These are phyloP conservation scores for Epichloe festucae DNA, from an alignment of 2,329 filamentous ascomycete genomes.

Conservation along the genomic window DNA sequence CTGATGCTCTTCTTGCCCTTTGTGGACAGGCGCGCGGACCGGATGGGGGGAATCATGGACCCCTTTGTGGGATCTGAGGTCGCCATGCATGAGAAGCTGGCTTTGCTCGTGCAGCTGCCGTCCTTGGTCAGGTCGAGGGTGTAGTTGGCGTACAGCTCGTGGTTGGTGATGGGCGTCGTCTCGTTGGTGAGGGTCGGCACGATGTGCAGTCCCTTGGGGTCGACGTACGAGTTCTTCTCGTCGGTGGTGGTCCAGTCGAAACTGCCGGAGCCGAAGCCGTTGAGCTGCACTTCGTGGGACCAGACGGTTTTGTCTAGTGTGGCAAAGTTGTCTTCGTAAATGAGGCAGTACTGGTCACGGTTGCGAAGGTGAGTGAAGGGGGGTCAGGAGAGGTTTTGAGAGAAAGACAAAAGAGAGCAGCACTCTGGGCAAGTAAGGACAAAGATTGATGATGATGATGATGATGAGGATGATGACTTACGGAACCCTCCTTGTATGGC, in stretches of 20 bases:
- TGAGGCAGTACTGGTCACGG: slow-evolving; percentile 31
- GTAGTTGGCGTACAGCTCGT: slow-evolving; percentile 25
- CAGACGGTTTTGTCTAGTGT: slow-evolving; percentile 31
- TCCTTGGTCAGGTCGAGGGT: slow-evolving; percentile 30
- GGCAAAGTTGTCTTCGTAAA: slow-evolving; percentile 36
- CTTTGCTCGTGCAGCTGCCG: slow-evolving; percentile 28
- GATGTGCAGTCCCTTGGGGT: slow-evolving; percentile 37
- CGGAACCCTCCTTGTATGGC: slow-evolving; percentile 14
- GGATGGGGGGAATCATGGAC: slow-evolving; percentile 35
- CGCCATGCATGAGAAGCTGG: slow-evolving; percentile 23
- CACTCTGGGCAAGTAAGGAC: too few species aligned
- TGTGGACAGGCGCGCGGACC: slow-evolving; percentile 33
- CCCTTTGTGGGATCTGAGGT: slow-evolving; percentile 29
- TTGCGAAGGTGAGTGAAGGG: too few species aligned
- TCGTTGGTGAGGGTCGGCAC: slow-evolving; percentile 37
- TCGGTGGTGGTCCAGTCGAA: slow-evolving; percentile 44
- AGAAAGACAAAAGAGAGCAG: too few species aligned
- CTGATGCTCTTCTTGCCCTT: slow-evolving; percentile 10
- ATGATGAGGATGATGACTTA: slow-evolving; percentile 1
- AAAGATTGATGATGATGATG: too few species aligned
- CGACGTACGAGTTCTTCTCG: slow-evolving; percentile 32
- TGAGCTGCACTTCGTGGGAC: slow-evolving; percentile 33
- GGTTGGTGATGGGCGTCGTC: slow-evolving; percentile 24
- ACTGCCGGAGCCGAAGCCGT: slow-evolving; percentile 32
- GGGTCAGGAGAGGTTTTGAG: too few species aligned